These are phyloP conservation scores for Pichia heedii DNA, from an alignment of 805 yeast species.

Conservation along the genomic window DNA sequence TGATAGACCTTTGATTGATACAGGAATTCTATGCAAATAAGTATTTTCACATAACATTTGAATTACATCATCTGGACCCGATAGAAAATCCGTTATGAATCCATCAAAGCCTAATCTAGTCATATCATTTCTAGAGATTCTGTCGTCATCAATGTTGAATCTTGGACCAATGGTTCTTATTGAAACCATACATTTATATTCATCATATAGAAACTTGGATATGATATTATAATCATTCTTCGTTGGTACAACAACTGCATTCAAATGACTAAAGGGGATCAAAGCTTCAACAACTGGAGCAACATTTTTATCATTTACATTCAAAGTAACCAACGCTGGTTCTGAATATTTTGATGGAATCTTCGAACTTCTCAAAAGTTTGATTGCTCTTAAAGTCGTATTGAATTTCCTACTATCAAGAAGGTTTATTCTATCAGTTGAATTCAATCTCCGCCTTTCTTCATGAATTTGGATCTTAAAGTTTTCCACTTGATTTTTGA, in stretches of 20 bases:
- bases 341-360: conserved; percentile 40
- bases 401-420: conserved; percentile 29
- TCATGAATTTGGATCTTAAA: conserved; percentile 14
- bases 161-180: conserved; percentile 37
- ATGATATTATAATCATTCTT: conserved; percentile 40
- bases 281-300: conserved; percentile 51
- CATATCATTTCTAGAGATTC: conserved; percentile 21
- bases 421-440: conserved; percentile 44
- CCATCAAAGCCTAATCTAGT: conserved; percentile 66
- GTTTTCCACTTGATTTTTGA: conserved; percentile 10
- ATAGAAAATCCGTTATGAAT: conserved; percentile 56
- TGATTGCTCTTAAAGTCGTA: conserved; percentile 30
- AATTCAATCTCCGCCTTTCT: conserved; percentile 20
- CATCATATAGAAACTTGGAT: conserved; percentile 34
- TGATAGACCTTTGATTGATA: conserved; percentile 38
- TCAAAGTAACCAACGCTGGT: conserved; percentile 65
- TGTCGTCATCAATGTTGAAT: conserved; percentile 8
- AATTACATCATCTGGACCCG: conserved; percentile 66
- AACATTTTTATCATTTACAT: conserved; percentile 38
- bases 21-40: conserved; percentile 51
- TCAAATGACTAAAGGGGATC: conserved; percentile 42
- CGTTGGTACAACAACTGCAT: conserved; percentile 55
- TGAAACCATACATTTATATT: conserved; percentile 32
- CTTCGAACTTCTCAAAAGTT: conserved; percentile 31
- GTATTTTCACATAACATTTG: conserved; percentile 58